Evolutionary conservation across 139 green algal species (phyloP).

Genomic region (Deuterostichococcus epilithicus): DNA sequence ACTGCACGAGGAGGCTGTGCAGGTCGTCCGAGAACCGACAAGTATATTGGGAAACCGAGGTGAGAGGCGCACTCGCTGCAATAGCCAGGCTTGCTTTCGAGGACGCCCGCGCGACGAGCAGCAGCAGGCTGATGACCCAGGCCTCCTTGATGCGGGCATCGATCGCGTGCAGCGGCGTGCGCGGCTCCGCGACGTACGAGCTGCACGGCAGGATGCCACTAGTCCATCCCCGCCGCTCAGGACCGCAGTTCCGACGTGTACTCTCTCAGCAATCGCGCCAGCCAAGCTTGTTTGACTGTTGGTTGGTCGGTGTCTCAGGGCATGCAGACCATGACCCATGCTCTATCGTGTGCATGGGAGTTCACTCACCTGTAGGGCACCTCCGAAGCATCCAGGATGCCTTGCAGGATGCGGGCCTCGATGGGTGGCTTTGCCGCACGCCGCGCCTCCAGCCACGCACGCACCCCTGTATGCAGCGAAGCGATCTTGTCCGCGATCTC

Average conservation of each 20-base stretch:
- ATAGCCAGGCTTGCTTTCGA: constrained; percentile 36
- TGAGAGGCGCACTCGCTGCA: constrained; percentile 6
- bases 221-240: neutral
- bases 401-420: constrained; percentile 53
- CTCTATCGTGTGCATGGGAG: neutral
- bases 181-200: constrained; percentile 56
- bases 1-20: neutral
- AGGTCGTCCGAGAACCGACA: neutral
- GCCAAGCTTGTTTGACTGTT: neutral
- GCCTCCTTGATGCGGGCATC: constrained; percentile 63
- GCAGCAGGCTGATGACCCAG: constrained; percentile 69
- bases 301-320: neutral
- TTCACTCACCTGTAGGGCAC: constrained; percentile 61
- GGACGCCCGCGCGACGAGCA: constrained; percentile 52
- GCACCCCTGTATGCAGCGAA: neutral
- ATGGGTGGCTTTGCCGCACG: constrained; percentile 34
- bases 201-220: constrained; percentile 25
- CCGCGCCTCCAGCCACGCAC: neutral
- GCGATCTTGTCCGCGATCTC: no score
- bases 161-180: constrained; percentile 53
- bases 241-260: neutral
- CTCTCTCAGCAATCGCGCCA: neutral
- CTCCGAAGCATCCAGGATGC: constrained; percentile 54
- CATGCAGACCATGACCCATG: neutral
- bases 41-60: neutral